phyloP scores from a whole-genome alignment of 441 rosid genomes.

The Populus tomentosa region DNA sequence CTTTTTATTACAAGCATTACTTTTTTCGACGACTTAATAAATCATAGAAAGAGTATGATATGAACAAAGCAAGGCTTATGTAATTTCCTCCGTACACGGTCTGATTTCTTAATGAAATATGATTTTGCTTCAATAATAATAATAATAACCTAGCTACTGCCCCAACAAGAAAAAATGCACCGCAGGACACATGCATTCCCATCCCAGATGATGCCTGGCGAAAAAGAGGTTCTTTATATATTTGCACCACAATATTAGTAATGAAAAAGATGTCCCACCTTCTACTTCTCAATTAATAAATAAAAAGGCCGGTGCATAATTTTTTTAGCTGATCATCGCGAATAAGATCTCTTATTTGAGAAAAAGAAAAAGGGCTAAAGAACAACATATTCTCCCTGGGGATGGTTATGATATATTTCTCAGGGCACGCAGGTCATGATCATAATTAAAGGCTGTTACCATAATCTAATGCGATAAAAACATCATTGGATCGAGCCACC shows the following conservation, averaged over 20 bases:
- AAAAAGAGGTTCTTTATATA: neutral
- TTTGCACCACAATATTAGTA: neutral
- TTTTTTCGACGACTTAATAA: slow-evolving; percentile 10
- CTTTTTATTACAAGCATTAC: neutral
- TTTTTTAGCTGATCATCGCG: neutral
- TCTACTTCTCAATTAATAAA: neutral
- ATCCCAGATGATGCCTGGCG: neutral
- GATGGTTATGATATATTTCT: neutral
- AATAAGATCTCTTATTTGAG: neutral
- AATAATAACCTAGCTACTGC: no score
- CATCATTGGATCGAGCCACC: neutral
- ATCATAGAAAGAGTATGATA: neutral
- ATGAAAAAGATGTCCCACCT: neutral
- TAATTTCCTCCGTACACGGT: no score
- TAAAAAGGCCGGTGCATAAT: neutral
- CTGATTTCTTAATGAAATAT: no score
- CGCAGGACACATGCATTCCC: neutral
- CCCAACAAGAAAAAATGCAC: neutral
- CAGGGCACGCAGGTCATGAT: neutral
- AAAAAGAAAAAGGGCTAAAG: slow-evolving; percentile 7
- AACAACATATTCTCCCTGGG: slow-evolving; percentile 12
- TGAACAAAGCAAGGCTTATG: neutral
- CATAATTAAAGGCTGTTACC: neutral
- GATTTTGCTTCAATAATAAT: no score
- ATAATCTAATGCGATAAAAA: neutral